Conservation (phyloP, 257 asterid species). For the Cordia subcordata region DNA sequence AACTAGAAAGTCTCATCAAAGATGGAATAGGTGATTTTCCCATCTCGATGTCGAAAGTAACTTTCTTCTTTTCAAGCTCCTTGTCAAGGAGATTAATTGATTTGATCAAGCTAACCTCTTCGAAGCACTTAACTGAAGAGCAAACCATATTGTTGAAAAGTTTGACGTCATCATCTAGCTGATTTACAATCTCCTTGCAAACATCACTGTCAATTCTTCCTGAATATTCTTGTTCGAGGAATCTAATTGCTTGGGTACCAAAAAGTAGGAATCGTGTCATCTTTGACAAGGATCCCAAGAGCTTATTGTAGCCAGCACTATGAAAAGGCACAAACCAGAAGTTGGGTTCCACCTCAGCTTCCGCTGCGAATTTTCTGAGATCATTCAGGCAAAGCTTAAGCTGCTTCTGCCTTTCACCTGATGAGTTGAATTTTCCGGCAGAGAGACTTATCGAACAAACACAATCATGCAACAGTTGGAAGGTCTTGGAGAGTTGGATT, state of each 20-base stretch:
- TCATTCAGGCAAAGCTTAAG: constrained; percentile 34
- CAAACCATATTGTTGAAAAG: constrained; percentile 31
- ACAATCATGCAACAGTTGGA: constrained; percentile 33
- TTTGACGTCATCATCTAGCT: constrained; percentile 47
- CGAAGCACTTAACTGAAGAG: constrained; percentile 45
- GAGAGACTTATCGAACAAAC: constrained; percentile 29
- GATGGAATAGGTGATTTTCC: constrained; percentile 31
- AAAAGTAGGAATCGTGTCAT: constrained; percentile 52
- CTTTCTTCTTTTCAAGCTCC: constrained; percentile 47
- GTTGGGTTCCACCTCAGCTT: constrained; percentile 82
- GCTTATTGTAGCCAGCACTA: constrained; percentile 42
- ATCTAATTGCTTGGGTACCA: constrained; percentile 37
- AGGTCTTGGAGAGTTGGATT: constrained; percentile 41
- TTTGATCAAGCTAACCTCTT: constrained; percentile 48
- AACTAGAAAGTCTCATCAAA: constrained; percentile 6
- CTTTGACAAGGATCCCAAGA: constrained; percentile 49
- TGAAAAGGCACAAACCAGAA: constrained; percentile 84
- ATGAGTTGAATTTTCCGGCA: constrained; percentile 18
- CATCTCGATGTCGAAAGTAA: constrained; percentile 45
- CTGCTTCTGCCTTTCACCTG: constrained; percentile 30
- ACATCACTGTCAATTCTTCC: constrained; percentile 16
- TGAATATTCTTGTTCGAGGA: constrained; percentile 50
- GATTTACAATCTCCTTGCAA: constrained; percentile 30
- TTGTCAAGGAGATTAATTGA: constrained; percentile 36
- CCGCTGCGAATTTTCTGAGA: constrained; percentile 53